Base-by-base conservation (phyloP, 306 rosid species). In the Castanea mollissima region DNA sequence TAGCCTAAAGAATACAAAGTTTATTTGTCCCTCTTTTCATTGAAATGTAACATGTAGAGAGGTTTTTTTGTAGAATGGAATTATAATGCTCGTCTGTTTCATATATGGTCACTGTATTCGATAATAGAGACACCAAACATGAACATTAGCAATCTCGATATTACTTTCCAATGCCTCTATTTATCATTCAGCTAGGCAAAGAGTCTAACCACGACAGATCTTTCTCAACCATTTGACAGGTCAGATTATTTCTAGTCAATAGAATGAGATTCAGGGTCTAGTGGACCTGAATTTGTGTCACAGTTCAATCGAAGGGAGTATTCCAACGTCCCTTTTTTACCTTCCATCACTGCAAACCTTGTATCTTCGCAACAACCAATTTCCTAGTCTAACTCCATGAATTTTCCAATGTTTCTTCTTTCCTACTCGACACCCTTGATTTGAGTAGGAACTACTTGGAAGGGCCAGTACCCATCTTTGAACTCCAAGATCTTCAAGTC, bases 361-460 rank as follows among this genome's bases (percentile, higher is more conserved):
- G 23, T 34, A 57, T 6, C 83, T 86, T 1, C 8, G 67, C 4
- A 8, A n/a, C 73, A 83, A 83, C 52, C 68, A 16, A 29, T 78
- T 86, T 5, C 49, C 23, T 15, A 85, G 85, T 12, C 21, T 0
- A 13, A 29, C 31, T 83, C 13, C 69, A 0, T 5, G 83, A 31
- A 44, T 65, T 83, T 62, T 64, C 58, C 11, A 63, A 19, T n/a
- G 21, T 15, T 1, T 58, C 77, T 57, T 35, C 82, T 2, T 69
- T 64, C 41, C n/a, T 5, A 3, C 69, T 90, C 55, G 70, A 87
- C 23, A 81, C 71, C 29, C 89, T 91, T 5, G 92, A 87, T 76
- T 79, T 93, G 74, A 75, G 83, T 4, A 78, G 78, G 78, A 93
- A 93, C 56, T 41, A 58, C 0, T 72, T 91, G 58, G 83, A 80